Percentiles rank a stretch among this genome's conserved stretches.
These are phyloP conservation scores for Cinnamomum chago DNA, from an alignment of 164 flowering plant genomes.

Conservation along the genomic window DNA sequence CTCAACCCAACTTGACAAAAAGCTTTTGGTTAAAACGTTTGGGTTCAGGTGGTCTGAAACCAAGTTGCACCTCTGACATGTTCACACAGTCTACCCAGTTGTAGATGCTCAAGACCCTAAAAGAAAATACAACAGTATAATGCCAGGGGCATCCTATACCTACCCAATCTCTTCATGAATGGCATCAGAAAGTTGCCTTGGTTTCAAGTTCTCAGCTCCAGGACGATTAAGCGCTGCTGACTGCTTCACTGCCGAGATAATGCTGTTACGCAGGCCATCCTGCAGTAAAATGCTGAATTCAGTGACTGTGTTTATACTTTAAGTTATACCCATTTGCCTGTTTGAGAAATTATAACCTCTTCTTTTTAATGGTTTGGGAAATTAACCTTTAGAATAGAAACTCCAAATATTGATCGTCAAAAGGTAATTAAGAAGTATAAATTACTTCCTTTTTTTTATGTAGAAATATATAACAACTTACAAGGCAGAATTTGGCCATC, in stretches of 20 bases:
- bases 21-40: too few species aligned
- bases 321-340: background rate
- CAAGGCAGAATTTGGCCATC: too few species aligned
- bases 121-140: background rate
- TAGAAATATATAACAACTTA: too few species aligned
- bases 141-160: slow-evolving; percentile 11
- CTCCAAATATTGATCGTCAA: background rate
- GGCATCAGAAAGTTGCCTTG: slow-evolving; percentile 81
- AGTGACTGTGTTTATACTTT: background rate
- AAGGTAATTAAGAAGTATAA: background rate
- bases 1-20: too few species aligned
- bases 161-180: slow-evolving; percentile 79
- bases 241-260: slow-evolving; percentile 60
- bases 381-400: background rate
- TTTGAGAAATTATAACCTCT: too few species aligned
- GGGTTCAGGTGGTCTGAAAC: too few species aligned
- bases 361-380: background rate
- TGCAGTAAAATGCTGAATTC: slow-evolving; percentile 26
- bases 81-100: too few species aligned
- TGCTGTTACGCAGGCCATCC: slow-evolving; percentile 68
- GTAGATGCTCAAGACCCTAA: background rate
- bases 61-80: too few species aligned
- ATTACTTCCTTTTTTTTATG: background rate
- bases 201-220: slow-evolving; percentile 74
- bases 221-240: slow-evolving; percentile 63